Evolutionary conservation across 2,329 filamentous ascomycete species (phyloP), one percentile per base, ranked within the genome.

Genomic region (Fusarium sublunatum): DNA sequence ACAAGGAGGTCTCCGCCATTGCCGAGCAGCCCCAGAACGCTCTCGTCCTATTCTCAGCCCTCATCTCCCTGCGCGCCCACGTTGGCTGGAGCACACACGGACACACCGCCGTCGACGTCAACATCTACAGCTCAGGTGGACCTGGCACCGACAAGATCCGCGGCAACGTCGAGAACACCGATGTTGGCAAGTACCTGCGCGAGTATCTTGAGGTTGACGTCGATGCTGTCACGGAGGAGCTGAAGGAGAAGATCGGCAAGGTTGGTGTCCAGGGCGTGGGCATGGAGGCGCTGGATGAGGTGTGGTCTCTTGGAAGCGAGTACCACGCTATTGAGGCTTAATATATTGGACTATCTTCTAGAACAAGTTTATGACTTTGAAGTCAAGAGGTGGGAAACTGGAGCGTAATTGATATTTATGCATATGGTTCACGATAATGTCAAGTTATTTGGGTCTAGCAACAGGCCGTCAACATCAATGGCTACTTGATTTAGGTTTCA

Each of bases 41-140:
- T 10, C 78, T 82, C 29, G 76, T 82, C 4, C 79, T 85, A 2
- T 91, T 98, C 73, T 88, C 93, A 0, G 88, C 92, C 71, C 94
- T 99, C 81, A 86, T 98, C 68, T 96, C 91, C 68, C 85, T 91
- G 5, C 87, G 95, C 58, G 91, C 93, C 2, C 92, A 96, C 72
- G 86, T 97, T 39, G 96, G 95, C 12, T 99, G 95, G 95, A 89
- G 86, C 64, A 97, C 93, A 0, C 94, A 97, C 75, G 95, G 95
- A 26, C 95, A 99, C 78, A 91, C 89, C 19, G 95, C 90, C 47
- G 93, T 95, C 7, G 95, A 99, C 74, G 95, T 99, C 44, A 99
- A 99, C 76, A 92, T 99, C 67, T 99, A 98, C 78, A 90, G 91
- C 48, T 93, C 91, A 0, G 82, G 83, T 41, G 88, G 91, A 4